Base-by-base conservation (phyloP, 345 rosid species). In the Rhizophora apiculata region DNA sequence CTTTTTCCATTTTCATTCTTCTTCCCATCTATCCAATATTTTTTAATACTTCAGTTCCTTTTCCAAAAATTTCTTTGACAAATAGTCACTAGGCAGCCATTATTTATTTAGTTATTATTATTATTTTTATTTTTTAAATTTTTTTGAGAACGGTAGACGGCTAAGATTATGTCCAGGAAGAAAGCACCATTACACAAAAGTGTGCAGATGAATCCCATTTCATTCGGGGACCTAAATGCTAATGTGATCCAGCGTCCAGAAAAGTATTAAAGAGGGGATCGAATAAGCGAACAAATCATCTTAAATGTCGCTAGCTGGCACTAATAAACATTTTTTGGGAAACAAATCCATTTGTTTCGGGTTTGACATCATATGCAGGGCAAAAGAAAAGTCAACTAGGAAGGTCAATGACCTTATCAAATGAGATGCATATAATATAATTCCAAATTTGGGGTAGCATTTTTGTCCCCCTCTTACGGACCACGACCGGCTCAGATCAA, bases 361-460 rank as follows among this genome's bases (percentile, higher is more conserved):
- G 10, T 68, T 4, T 26, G 57, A 16, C 9, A 15, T 43, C 8
- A 26, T 58, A 36, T 27, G 36, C 0, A 4, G 4, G 4, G 21
- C 31, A 5, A n/a, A 58, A 26, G 59, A 64, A 57, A 72, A 57
- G 69, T 72, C 75, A 72, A 72, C 57, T n/a, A 8, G 26, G 21
- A 22, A n/a, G 46, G 68, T 71, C 30, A 54, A 43, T 43, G 9
- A 21, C 13, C 13, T 16, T 21, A 66, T 20, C 58, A 30, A 64
- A 29, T 43, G 30, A 54, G 68, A 68, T 68, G 5, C 68, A 39
- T 60, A 39, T 36, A 24, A 18, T 30, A n/a, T 53, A 30, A 7
- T 39, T 54, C 27, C 58, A 8, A 54, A 21, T 8, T 6, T 20
- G 57, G n/a, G n/a, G 7, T 53, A 0, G 57, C 57, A 19, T 53